Base-by-base conservation (phyloP, 306 rosid species). In the Glycine soja region DNA sequence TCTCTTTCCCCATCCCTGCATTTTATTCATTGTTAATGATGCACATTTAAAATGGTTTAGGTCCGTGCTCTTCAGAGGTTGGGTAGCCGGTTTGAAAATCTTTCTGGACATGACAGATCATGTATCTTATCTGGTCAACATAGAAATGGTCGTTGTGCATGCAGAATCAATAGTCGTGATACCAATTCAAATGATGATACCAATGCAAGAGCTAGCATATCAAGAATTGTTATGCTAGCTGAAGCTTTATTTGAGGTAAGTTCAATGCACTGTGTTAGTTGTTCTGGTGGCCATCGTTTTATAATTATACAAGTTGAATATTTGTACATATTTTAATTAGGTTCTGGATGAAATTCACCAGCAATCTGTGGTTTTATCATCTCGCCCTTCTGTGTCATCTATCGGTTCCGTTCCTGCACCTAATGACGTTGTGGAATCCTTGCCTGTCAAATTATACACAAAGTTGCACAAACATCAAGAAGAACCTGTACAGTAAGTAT, bases 331-430 rank as follows among this genome's bases (percentile, higher is more conserved):
- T 85, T 81, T 88, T 91, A 83, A 96, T 88, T 96, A 96, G 99
- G 99, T 96, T 92, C 97, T 96, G 98, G 99, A 96, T 96, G 99
- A 96, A 91, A 96, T 96, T 92, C 99, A 96, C 91, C 99, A 96
- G 98, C 99, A 96, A 90, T 92, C 99, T 54, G 97, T 89, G 72
- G 99, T 95, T 85, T 87, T 93, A 81, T 90, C 99, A 59, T 88
- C 99, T 75, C 98, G 92, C 19, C 97, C 95, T 72, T 92, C 98
- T 78, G 95, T 94, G 58, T 93, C 99, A 80, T 90, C 98, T 34
- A 93, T 93, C 72, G 99, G 99, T 81, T 96, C 99, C 83, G 86
- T 93, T 85, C 99, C 99, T 58, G 99, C 99, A 2, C 99, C 97
- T 14, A 87, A 76, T 80, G 98, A 93, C 84, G 92, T 90, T 84